Percentiles rank a stretch among this genome's conserved stretches.
phyloP scores from a whole-genome alignment of 1,284 basidiomycete genomes.

The Xerocomus tenax region DNA sequence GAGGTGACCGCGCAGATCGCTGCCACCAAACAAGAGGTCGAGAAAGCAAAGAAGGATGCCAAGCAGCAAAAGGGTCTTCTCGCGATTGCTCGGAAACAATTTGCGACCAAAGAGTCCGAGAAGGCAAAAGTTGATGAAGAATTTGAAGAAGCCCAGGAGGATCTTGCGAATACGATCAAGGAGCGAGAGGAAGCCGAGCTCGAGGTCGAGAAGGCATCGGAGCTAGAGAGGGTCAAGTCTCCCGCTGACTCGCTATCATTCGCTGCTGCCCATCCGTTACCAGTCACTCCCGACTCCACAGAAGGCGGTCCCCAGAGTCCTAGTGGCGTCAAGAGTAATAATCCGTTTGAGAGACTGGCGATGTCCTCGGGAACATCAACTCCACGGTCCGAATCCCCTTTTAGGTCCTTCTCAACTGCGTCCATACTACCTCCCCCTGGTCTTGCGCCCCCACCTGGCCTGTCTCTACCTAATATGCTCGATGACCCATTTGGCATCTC shows the following conservation, averaged over 20 bases:
- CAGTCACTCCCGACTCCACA: constrained; percentile 52
- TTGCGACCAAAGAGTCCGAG: constrained; percentile 76
- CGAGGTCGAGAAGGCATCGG: constrained; percentile 36
- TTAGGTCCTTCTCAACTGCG: constrained; percentile 44
- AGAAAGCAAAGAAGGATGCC: constrained; percentile 88
- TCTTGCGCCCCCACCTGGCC: constrained; percentile 25
- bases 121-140: constrained; percentile 67
- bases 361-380: constrained; percentile 39
- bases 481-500: constrained; percentile 57
- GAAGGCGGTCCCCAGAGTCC: constrained; percentile 31
- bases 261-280: constrained; percentile 62
- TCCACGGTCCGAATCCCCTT: constrained; percentile 50
- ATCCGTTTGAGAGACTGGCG: constrained; percentile 82
- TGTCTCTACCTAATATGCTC: constrained; percentile 17
- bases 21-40: constrained; percentile 65
- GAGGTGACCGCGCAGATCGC: constrained; percentile 74
- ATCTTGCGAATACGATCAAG: constrained; percentile 44
- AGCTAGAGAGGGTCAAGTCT: constrained; percentile 20
- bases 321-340: constrained; percentile 64
- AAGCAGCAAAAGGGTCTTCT: constrained; percentile 93
- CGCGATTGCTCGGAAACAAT: constrained; percentile 92
- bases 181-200: constrained; percentile 54
- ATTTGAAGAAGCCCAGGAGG: constrained; percentile 53
- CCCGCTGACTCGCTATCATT: constrained; percentile 45
- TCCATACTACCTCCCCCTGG: constrained; percentile 28